Base-by-base conservation (phyloP, 371 early-diverging fungal genomes). In the Mortierella sp. region DNA sequence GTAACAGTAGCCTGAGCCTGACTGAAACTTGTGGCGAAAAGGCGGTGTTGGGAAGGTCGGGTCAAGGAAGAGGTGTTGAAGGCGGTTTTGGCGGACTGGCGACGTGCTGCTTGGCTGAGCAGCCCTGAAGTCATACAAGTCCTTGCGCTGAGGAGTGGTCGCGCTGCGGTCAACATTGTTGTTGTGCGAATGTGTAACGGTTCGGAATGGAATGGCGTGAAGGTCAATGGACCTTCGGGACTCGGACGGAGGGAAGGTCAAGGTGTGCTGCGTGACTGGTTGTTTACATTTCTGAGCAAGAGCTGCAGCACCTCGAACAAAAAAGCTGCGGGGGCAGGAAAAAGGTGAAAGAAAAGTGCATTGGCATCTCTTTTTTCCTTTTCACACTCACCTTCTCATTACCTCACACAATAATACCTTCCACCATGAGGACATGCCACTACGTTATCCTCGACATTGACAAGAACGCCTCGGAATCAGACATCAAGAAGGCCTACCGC, bases 401-500 rank as follows among this genome's bases (percentile, higher is more conserved):
- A 55, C 55, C n/a, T 21, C n/a, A 55, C 43, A 26, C 55, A 53
- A 69, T 11, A 54, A 5, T 13, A 34, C 44, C 34, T 34, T n/a
- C 34, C 53, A 14, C 74, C 84, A 93, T 92, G 91, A 90, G 93
- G 76, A 93, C 91, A 26, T 98, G 98, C 87, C 96, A 98, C 86
- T 98, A 98, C 88, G 96, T 97, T 79, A 86, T 98, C 61, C 95
- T 99, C 14, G 95, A 94, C 31, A 92, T 98, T 57, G 93, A 94
- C 40, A 89, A 93, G 51, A 91, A 86, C 69, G 96, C 96, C 24
- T 90, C 92, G 13, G 90, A 89, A 31, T 87, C 92, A 9, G 98
- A 98, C n/a, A 91, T 98, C 59, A 98, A 97, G 81, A 95, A 94
- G 85, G 96, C 97, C 0, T 98, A 98, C 80, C 89, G 97, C 69